These are phyloP conservation scores for Hordeum pubiflorum DNA, from an alignment of 202 grass and related monocot genomes.

Conservation along the genomic window DNA sequence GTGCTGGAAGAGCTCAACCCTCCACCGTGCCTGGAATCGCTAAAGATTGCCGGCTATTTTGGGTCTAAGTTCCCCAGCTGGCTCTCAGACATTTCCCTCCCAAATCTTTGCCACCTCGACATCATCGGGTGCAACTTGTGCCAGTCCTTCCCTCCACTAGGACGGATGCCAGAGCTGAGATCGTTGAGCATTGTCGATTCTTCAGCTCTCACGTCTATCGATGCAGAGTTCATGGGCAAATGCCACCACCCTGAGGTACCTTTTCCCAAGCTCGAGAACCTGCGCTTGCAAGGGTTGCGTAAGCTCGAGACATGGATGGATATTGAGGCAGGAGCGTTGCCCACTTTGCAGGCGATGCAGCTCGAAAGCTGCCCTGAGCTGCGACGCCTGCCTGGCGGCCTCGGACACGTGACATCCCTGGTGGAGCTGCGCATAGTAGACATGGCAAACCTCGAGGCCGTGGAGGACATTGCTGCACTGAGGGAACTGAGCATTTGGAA, in stretches of 20 bases:
- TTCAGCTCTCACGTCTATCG: constrained; percentile 33
- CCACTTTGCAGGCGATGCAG: constrained; percentile 56
- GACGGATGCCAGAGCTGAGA: constrained; percentile 47
- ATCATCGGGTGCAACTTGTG: constrained; percentile 43
- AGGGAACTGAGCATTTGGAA: constrained; percentile 55
- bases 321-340: constrained; percentile 36
- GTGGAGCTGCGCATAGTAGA: constrained; percentile 52
- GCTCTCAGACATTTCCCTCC: constrained; percentile 40
- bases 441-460: constrained; percentile 38
- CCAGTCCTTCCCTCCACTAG: constrained; percentile 40
- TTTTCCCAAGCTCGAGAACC: constrained; percentile 58
- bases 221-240: constrained; percentile 36
- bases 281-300: constrained; percentile 47
- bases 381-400: constrained; percentile 42
- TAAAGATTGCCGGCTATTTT: constrained; percentile 51
- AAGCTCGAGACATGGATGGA: constrained; percentile 55
- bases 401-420: constrained; percentile 36
- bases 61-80: constrained; percentile 55
- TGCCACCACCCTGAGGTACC: constrained; percentile 32
- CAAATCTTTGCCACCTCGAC: constrained; percentile 42
- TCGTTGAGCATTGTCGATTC: constrained; percentile 44
- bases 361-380: constrained; percentile 63
- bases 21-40: constrained; percentile 39
- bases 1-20: constrained; percentile 53
- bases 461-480: constrained; percentile 43